Evolutionary conservation across 1,284 basidiomycete genomes (phyloP), one percentile per base, ranked within the genome.

Genomic region (Salmacisia buchloeana): DNA sequence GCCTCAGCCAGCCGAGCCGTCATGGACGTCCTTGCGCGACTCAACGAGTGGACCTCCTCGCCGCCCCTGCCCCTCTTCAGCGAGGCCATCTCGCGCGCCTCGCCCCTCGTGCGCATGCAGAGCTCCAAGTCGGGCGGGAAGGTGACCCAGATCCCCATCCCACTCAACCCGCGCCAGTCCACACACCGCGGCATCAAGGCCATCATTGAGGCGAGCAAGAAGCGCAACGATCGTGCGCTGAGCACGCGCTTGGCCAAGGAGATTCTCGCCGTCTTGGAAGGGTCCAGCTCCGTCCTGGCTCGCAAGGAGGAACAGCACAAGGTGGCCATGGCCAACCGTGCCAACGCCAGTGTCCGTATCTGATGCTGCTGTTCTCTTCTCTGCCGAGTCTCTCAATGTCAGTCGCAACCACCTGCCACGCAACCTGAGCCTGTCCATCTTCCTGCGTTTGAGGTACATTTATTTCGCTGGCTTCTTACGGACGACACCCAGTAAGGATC

Each of bases 321-420:
- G 72, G 74, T 85, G 39, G 92, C 88, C 1, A 89, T 88, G 83
- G 83, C 89, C 36, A 91, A 91, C 80, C 87, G 92, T 90, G 70
- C 72, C n/a, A 78, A 78, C 60, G 69, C 74, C 33, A 62, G 69
- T 41, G 72, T 76, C n/a, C 67, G 75, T 60, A 72, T 77, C 52
- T 77, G 63, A 45, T 49, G 6, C 2, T 3, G 2, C 15, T 9
- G 10, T 38, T 38, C 36, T 9, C 36, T n/a, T 10, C 10, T 10
- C n/a, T 38, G 36, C 12, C 36, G 36, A n/a, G 36, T n/a, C 12
- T n/a, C 12, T 1, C 36, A 38, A 38, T 38, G 36, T 38, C 36
- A 1, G n/a, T 38, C n/a, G 10, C 36, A 38, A 10, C n/a, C 36
- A 12, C 36, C 12, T n/a, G n/a, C 36, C 10, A 12, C n/a, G 12